Evolutionary conservation across 805 yeast genomes (phyloP), one percentile per base, ranked within the genome.

Genomic region (Scheffersomyces stipitis): DNA sequence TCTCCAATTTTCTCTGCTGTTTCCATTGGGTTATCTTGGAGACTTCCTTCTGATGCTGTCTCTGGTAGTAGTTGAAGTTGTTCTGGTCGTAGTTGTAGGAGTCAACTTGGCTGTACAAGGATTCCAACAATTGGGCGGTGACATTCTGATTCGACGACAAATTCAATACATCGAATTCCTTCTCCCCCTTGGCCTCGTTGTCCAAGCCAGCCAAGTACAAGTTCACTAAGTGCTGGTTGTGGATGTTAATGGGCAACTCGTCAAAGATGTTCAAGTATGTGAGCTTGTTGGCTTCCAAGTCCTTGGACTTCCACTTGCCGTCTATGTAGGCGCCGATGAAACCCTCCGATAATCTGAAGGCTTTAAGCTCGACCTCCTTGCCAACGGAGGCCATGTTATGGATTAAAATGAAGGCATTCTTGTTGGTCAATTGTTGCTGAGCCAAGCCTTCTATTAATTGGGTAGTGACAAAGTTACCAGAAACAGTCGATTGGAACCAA

Each of bases 31-130:
- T 69, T 46, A 86, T 73, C 67, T 82, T 84, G 42, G 79, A 63
- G 58, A 73, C 68, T 57, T 86, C 95, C 57, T 88, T 76, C 32
- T 80, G 75, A 41, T 78, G 69, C 51, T 78, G 82, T 68, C 95
- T 80, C 66, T 85, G 93, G 69, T 78, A 84, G 64, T 82, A 85
- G 69, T 84, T 83, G 71, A 83, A 81, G 64, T 81, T 85, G 48
- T 83, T 81, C 58, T 83, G 86, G 57, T 83, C 89, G 58, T 81
- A 81, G 66, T 81, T 82, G 66, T 78, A 80, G 33, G 83, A 80
- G 60, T 86, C 93, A 28, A 86, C 73, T 34, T 86, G 77, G 43
- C 78, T 81, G 55, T 78, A 73, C 46, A 85, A 69, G 31, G 75
- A 75, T 54, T 84, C 90, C 41, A 80, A 76, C 44, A 69, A 64